Evolutionary conservation across 2,329 filamentous ascomycete species (phyloP).

Genomic region (Botryotinia calthae): DNA sequence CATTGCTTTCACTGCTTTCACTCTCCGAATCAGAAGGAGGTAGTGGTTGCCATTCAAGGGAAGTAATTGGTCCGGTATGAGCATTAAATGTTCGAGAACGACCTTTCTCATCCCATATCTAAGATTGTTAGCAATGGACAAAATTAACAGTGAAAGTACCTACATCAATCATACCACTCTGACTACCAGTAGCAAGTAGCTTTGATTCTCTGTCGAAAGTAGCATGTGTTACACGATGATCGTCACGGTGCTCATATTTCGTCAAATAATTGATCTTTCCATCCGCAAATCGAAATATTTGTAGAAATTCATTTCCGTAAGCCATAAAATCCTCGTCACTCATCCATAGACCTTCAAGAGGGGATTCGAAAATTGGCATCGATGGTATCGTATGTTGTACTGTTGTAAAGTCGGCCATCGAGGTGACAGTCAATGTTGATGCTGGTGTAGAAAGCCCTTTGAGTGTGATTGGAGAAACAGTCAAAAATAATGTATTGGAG

Average conservation of each 20-base stretch:
- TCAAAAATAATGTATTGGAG: constrained; percentile 52
- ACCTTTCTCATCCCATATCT: constrained; percentile 45
- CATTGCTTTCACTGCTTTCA: constrained; percentile 40
- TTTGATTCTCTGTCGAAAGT: constrained; percentile 55
- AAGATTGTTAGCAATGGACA: constrained; percentile 36
- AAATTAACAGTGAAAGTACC: constrained; percentile 34
- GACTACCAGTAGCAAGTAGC: constrained; percentile 57
- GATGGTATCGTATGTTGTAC: constrained; percentile 49
- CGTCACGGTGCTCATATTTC: constrained; percentile 53
- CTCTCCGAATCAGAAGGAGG: constrained; percentile 40
- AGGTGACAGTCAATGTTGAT: constrained; percentile 55
- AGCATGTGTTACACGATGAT: constrained; percentile 54
- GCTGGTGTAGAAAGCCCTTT: constrained; percentile 49
- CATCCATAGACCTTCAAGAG: constrained; percentile 60
- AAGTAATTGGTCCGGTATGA: constrained; percentile 57
- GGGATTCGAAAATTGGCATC: constrained; percentile 51
- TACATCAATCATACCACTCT: constrained; percentile 60
- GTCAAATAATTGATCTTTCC: constrained; percentile 46
- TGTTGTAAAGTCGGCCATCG: constrained; percentile 22
- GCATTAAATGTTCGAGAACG: constrained; percentile 56
- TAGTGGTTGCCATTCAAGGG: constrained; percentile 60
- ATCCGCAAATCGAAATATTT: constrained; percentile 49
- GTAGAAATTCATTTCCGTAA: constrained; percentile 55
- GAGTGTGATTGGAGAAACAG: constrained; percentile 48
- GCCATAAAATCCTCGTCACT: constrained; percentile 57